A percentile compares a stretch with the other conserved stretches of the same genome.
Evolutionary conservation across 176 grass and related monocot genomes (phyloP).

Genomic region (Cenchrus fungigraminus): DNA sequence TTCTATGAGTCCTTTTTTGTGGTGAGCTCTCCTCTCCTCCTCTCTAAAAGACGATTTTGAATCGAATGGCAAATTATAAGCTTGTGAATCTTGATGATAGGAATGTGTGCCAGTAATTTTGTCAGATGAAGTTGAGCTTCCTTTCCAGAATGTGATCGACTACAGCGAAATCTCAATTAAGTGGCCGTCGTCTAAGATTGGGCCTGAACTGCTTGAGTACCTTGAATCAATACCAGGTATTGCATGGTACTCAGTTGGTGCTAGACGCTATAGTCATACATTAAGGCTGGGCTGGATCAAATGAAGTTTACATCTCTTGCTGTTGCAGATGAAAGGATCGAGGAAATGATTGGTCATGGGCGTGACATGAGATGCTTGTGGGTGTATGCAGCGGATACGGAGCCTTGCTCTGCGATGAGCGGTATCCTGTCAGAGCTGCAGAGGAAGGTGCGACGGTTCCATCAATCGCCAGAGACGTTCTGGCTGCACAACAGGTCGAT

Average conservation of each 20-base stretch:
- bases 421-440: constrained; percentile 87
- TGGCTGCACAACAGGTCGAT: constrained; percentile 88
- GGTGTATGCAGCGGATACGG: constrained; percentile 71
- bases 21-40: constrained; percentile 54
- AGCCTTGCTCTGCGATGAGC: constrained; percentile 80
- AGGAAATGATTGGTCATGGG: constrained; percentile 71
- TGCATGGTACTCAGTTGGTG: background rate
- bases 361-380: constrained; percentile 76
- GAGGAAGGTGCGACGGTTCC: constrained; percentile 79
- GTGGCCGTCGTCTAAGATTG: constrained; percentile 79
- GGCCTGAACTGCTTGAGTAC: constrained; percentile 70
- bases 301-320: background rate
- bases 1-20: constrained; percentile 95
- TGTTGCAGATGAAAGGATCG: constrained; percentile 72
- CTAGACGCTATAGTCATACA: background rate
- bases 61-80: background rate
- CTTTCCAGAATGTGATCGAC: constrained; percentile 91
- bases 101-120: constrained; percentile 96
- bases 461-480: constrained; percentile 82
- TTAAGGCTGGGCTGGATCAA: background rate
- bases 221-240: constrained; percentile 84
- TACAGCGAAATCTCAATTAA: constrained; percentile 90
- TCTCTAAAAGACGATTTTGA: constrained; percentile 19
- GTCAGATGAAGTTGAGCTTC: constrained; percentile 90
- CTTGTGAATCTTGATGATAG: constrained; percentile 55